Conservation (phyloP, 805 yeast genomes). For the Metschnikowia hibisci region DNA sequence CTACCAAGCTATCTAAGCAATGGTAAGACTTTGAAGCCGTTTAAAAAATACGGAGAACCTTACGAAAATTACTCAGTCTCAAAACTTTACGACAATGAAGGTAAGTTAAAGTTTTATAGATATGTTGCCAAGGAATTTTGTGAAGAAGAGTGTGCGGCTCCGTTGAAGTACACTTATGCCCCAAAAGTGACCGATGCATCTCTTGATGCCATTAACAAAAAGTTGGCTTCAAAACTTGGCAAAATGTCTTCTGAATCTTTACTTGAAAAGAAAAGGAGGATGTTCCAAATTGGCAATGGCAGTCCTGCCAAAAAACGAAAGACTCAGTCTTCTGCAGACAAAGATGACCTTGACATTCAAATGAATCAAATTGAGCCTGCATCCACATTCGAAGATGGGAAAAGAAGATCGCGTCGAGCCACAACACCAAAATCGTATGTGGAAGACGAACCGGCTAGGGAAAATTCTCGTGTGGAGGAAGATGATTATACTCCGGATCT, state of each 20-base stretch:
- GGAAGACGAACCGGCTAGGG: slow-evolving; percentile 1
- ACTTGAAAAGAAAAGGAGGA: slow-evolving; percentile 17
- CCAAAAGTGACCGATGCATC: slow-evolving; percentile 10
- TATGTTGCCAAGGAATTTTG: slow-evolving; percentile 33
- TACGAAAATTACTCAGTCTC: slow-evolving; percentile 39
- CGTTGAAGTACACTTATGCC: slow-evolving; percentile 9
- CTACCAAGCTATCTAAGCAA: slow-evolving; percentile 40
- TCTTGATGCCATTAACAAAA: slow-evolving; percentile 17
- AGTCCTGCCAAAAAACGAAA: background rate
- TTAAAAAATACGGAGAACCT: slow-evolving; percentile 25
- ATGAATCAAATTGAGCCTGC: background rate
- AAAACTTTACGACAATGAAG: slow-evolving; percentile 67
- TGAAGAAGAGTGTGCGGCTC: slow-evolving; percentile 11
- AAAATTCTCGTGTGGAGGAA: slow-evolving; percentile 1
- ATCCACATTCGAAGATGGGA: background rate
- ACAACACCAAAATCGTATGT: slow-evolving; percentile 9
- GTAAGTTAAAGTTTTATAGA: slow-evolving; percentile 68
- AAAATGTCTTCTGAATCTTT: slow-evolving; percentile 25
- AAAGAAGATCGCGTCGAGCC: slow-evolving; percentile 3
- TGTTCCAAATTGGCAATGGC: slow-evolving; percentile 3
- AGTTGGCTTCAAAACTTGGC: slow-evolving; percentile 19
- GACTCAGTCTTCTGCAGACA: background rate
- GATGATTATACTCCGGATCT: slow-evolving; percentile 9
- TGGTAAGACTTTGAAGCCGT: slow-evolving; percentile 22
- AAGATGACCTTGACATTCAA: background rate